Conservation (phyloP, 2,329 filamentous ascomycete species). For the Penicillium sp. region DNA sequence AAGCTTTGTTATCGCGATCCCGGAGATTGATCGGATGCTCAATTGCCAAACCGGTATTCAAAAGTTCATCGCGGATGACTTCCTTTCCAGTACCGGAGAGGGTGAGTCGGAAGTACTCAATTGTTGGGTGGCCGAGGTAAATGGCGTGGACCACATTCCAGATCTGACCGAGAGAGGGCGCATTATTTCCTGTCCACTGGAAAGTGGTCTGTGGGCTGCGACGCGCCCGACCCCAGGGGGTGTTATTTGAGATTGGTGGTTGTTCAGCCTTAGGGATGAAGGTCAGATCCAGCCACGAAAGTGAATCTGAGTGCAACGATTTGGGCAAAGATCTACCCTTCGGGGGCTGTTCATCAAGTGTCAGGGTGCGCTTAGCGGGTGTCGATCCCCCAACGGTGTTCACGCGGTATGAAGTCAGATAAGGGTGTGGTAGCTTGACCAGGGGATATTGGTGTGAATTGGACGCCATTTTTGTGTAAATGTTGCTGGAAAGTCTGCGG, state of each 20-base stretch:
- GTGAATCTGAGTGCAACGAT: slow-evolving; percentile 40
- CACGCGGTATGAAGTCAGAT: slow-evolving; percentile 47
- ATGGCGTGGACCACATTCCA: slow-evolving; percentile 52
- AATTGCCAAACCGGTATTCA: slow-evolving; percentile 33
- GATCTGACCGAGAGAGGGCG: slow-evolving; percentile 48
- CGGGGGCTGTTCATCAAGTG: slow-evolving; percentile 33
- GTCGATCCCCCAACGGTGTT: slow-evolving; percentile 27
- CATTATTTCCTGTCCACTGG: slow-evolving; percentile 38
- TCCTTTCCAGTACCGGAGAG: slow-evolving; percentile 39
- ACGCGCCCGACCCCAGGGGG: slow-evolving; percentile 47
- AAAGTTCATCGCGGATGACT: slow-evolving; percentile 43
- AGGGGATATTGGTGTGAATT: slow-evolving; percentile 31
- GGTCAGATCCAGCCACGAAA: slow-evolving; percentile 42
- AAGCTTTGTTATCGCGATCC: slow-evolving; percentile 18
- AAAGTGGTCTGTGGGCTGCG: slow-evolving; percentile 46
- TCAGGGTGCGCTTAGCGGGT: slow-evolving; percentile 32
- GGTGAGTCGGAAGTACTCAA: slow-evolving; percentile 48
- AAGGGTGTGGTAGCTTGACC: slow-evolving; percentile 51
- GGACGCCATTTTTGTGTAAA: slow-evolving; percentile 11
- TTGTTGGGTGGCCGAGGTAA: slow-evolving; percentile 45
- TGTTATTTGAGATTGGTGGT: slow-evolving; percentile 26
- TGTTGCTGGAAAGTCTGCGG: neutral
- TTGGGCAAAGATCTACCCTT: slow-evolving; percentile 36
- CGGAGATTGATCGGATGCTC: slow-evolving; percentile 23
- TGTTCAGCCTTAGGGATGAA: slow-evolving; percentile 17